Base-by-base conservation (phyloP, 345 rosid species). In the Populus tremula region DNA sequence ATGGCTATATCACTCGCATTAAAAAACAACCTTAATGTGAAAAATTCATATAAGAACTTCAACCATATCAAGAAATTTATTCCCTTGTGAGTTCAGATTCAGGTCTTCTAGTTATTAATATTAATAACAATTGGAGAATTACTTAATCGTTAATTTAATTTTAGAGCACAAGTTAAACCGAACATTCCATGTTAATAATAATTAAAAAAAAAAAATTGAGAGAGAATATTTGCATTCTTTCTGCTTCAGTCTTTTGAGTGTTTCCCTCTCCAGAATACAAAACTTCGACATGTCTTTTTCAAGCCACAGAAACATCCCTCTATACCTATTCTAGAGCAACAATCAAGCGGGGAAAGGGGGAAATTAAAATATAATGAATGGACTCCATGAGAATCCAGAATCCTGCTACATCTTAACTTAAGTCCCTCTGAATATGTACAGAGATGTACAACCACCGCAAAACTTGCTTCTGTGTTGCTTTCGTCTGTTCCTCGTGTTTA, bases 341-440 rank as follows among this genome's bases (percentile, higher is more conserved):
- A 8, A 59, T 21, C 67, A 21, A 14, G 12, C 0, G 29, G 47
- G 65, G 21, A 16, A 5, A 47, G 2, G 16, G 0, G 8, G 45
- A 12, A 67, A 67, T 27, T 33, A 45, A 25, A 8, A 21, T 12
- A 41, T 43, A 41, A 64, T 8, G 38, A 45, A 64, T 64, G 53
- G 62, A 67, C 50, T 20, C 72, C 3, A n/a, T 35, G 17, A 71
- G 70, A 65, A 64, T 78, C 56, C 14, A 71, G 38, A 71, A 71
- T 41, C 47, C 66, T 43, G 53, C 13, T 53, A 11, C 49, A 25
- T 53, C 71, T 53, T 72, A 13, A 8, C 66, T n/a, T 29, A 45
- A 36, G 14, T 78, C 49, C 7, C 50, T 71, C n/a, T 47, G 75
- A 63, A 47, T 78, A 73, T 79, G 77, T 56, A 79, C 77, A 79